A percentile compares a stretch with the other conserved stretches of the same genome.
These are phyloP conservation scores for Thalassiosira profunda DNA, from an alignment of 108 stramenopile species.

Conservation along the genomic window DNA sequence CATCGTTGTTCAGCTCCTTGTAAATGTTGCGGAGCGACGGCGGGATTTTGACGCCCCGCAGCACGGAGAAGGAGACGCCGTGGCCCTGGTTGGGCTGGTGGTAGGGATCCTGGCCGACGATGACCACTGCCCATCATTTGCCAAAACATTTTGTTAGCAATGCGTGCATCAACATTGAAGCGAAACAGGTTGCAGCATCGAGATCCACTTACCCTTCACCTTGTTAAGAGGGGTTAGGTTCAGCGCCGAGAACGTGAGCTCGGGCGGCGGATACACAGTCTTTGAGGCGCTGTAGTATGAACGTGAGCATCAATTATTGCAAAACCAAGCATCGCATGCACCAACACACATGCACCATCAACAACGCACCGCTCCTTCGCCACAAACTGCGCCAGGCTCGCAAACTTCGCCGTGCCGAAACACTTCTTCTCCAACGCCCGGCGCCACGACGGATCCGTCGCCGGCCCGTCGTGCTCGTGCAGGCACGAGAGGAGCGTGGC, in stretches of 20 bases:
- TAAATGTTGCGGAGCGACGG: constrained; percentile 96
- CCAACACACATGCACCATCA: background rate
- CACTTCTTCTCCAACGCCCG: constrained; percentile 34
- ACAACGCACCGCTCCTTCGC: constrained; percentile 50
- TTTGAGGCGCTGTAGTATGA: constrained; percentile 16
- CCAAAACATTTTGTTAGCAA: background rate
- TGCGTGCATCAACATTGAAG: background rate
- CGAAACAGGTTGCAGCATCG: background rate
- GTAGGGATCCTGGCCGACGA: constrained; percentile 92
- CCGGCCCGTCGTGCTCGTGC: background rate
- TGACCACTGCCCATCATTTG: constrained; percentile 49
- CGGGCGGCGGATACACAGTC: constrained; percentile 85
- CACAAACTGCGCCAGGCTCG: constrained; percentile 56
- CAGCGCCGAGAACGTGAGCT: constrained; percentile 90
- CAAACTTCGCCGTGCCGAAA: constrained; percentile 42
- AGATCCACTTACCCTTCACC: constrained; percentile 69
- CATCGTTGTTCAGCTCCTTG: constrained; percentile 81
- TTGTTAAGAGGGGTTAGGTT: constrained; percentile 83
- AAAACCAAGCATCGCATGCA: background rate
- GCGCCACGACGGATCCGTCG: constrained; percentile 21
- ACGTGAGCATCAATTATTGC: background rate
- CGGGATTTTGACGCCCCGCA: constrained; percentile 75
- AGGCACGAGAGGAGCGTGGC: constrained; percentile 7
- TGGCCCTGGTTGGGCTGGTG: constrained; percentile 84
- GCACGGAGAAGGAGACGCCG: constrained; percentile 89